Evolutionary conservation across 805 yeast species (phyloP), one percentile per base, ranked within the genome.

Genomic region (Ogataea methanolica): DNA sequence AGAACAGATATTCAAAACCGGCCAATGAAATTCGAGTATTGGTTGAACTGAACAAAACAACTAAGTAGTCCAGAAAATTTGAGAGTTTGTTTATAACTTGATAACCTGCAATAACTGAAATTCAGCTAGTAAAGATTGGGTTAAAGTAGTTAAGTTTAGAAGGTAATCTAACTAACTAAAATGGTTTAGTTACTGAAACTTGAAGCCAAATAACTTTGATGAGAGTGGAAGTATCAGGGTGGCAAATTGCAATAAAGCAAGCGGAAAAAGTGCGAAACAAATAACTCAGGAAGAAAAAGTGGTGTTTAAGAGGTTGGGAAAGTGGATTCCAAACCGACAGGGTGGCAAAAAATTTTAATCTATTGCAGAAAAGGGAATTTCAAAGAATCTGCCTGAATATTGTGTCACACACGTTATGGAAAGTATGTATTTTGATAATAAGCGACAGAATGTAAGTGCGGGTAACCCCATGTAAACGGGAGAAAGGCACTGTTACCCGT

Each of bases 31-130:
- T 45, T 43, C 46, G 50, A 50, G 48, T 44, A 52, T 51, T 56
- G 57, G 44, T 36, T 26, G 42, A 43, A 41, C 59, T 62, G 70
- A 66, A 58, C 69, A 56, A 56, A 64, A 66, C 72, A 68, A 55
- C 58, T 58, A 68, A 68, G 72, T 62, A 64, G 71, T 68, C 72
- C 65, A 59, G 61, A 42, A 11, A 33, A 21, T 33, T 36, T 26
- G 31, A 33, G 16, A 6, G 31, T 15, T 12, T 21, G 9, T 14
- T 33, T n/a, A 41, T 40, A 34, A 23, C 34, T 36, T 33, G 23
- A 34, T 22, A 31, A 21, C 39, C 47, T 48, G 33, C 43, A 19
- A 41, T 29, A 29, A 43, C 47, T 39, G 41, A 47, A 33, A 42
- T 29, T 33, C 38, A 36, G 38, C 35, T 22, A 37, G 39, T 26